Evolutionary conservation across 345 rosid species (phyloP), one percentile per base, ranked within the genome.

Genomic region (Angophora floribunda): DNA sequence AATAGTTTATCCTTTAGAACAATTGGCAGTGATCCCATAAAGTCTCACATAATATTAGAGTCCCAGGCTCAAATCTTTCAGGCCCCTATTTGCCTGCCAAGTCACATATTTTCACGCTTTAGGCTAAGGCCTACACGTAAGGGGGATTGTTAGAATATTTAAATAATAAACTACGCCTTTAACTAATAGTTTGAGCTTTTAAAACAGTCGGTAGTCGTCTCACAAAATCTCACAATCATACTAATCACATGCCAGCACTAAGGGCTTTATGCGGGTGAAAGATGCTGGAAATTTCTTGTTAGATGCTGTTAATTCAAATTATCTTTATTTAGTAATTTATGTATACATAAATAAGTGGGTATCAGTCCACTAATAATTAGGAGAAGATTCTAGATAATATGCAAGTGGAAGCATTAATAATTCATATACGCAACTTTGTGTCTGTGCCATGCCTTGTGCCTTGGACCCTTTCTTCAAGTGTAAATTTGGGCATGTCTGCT

Each of bases 1-100:
- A 21, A 55, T 0, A 55, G 0, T 0, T 55, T 22, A 22, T 5
- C 28, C 24, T 22, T 55, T 55, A 55, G 1, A 55, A 22, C 0
- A 22, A 1, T 55, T 9, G 6, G 24, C 5, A 9, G 0, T 8
- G 0, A 5, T 55, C 28, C 2, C 6, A 55, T 2, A 55, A 55
- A 55, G 24, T 36, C 28, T 55, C 6, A 4, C 61, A 55, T 55
- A 1, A 28, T 55, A 22, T 4, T 26, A 9, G 61, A 22, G 28
- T 55, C 61, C 24, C 9, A 28, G 24, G 28, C 24, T 55, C 28
- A 55, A 55, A 55, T 55, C 61, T 55, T 55, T 2, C 1, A 55
- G 13, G 28, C 28, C 13, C 61, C 28, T 36, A 22, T 55, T 22
- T 55, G 61, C 61, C 61, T 55, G 26, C 22, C 61, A 26, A 22